Conservation (phyloP, 1,284 basidiomycete species). For the Trametes versicolor region DNA sequence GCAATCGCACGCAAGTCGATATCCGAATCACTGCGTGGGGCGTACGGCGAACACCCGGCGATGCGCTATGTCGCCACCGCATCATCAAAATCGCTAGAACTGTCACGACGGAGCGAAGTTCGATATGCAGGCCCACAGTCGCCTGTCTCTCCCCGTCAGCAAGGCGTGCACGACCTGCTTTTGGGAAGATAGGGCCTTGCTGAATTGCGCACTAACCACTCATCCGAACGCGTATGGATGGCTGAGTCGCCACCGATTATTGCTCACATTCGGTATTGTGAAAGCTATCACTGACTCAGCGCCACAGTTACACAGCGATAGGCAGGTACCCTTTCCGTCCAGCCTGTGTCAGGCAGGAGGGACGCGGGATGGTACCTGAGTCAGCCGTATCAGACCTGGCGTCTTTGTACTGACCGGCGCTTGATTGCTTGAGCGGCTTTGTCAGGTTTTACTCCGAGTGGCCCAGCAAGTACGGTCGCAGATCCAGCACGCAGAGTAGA, state of each 20-base stretch:
- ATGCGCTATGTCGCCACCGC: background rate
- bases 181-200: background rate
- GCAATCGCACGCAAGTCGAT: background rate
- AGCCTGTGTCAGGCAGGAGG: background rate
- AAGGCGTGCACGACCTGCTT: background rate
- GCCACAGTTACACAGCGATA: background rate
- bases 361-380: background rate
- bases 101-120: background rate
- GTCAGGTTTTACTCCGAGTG: background rate
- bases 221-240: background rate
- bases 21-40: background rate
- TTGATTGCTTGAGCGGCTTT: conserved; percentile 3
- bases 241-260: background rate
- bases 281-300: background rate
- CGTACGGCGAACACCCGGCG: background rate
- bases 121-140: background rate
- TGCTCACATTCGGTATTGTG: background rate
- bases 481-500: background rate
- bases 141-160: background rate
- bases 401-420: background rate
- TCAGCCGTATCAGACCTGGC: background rate
- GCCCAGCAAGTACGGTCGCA: background rate
- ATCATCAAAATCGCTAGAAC: background rate
- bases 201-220: background rate
- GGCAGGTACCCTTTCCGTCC: background rate